phyloP scores from a whole-genome alignment of 164 flowering plant species.

The Berberis thunbergii region DNA sequence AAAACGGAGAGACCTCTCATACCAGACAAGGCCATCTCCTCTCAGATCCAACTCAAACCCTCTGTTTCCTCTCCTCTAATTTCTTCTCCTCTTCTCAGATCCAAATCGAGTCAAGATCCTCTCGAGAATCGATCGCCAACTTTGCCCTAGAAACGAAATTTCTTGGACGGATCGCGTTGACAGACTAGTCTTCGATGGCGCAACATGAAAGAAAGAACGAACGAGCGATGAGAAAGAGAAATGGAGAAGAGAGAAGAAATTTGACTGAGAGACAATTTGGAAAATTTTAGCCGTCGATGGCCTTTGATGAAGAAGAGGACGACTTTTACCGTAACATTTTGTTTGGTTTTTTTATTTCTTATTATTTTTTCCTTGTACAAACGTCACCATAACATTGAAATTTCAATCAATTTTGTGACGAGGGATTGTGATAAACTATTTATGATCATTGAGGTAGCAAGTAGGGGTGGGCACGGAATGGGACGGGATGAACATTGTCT shows the following conservation, averaged over 20 bases:
- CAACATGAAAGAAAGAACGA: background rate
- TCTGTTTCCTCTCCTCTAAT: background rate
- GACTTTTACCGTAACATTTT: background rate
- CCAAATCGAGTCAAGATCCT: background rate
- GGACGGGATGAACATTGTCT: too few species aligned
- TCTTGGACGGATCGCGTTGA: background rate
- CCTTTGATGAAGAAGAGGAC: background rate
- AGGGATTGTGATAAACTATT: too few species aligned
- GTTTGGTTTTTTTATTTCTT: background rate
- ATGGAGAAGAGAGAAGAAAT: background rate
- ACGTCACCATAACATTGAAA: too few species aligned
- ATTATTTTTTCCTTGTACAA: too few species aligned
- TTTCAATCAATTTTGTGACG: too few species aligned
- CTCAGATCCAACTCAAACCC: slow-evolving; percentile 40
- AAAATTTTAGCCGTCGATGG: background rate
- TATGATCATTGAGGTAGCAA: too few species aligned
- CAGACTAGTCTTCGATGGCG: background rate
- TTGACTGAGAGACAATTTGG: background rate
- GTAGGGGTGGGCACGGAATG: too few species aligned
- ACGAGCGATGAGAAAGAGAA: too few species aligned
- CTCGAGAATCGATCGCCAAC: too few species aligned
- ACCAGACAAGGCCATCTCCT: slow-evolving; percentile 78
- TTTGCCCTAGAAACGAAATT: background rate
- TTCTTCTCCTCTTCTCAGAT: slow-evolving; percentile 3
- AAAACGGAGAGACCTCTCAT: slow-evolving; percentile 98